Base-by-base conservation (phyloP, 73 alveolate species). In the Paramecium tetraurelia region DNA sequence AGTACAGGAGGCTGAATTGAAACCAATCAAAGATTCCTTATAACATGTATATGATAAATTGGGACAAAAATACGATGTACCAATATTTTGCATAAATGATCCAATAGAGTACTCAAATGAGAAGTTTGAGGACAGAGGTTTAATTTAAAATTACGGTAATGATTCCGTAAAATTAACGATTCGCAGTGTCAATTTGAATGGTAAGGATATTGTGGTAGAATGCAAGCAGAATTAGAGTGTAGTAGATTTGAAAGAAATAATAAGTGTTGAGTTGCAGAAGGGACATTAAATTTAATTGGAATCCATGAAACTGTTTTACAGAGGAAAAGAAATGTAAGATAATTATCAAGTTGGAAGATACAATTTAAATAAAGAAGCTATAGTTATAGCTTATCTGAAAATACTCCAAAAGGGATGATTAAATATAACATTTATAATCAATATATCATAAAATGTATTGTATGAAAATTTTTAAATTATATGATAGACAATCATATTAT, bases 81-180 rank as follows among this genome's bases (percentile, higher is more conserved):
- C 90, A 44, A 80, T 80, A 43, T 80, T 80, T 46, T 80, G 90
- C 29, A 80, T 80, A 21, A 80, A 80, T 80, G 90, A 80, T 44
- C 90, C 90, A 22, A 41, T 44, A 18, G 57, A 80, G 12, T 53
- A 18, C 8, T 53, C 69, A 53, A 14, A 43, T 80, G 90, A 43
- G 31, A 24, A 21, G 9, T 40, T 21, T 20, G 86, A 80, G 50
- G 72, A 80, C 24, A 80, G 27, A 44, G 43, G 72, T 18, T 80
- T 80, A 22, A 46, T 38, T 44, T 3, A 72, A 20, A 72, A 8
- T n/a, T 14, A 63, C n/a, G 41, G 59, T 21, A 20, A 75, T 75
- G 59, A 22, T 11, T 8, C 59, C 1, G 18, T 80, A 24, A 80
- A 59, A 44, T 10, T 80, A 44, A 14, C 21, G 22, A 43, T 80